Conservation (phyloP, 139 green algal species). For the Zygnema cylindricum region DNA sequence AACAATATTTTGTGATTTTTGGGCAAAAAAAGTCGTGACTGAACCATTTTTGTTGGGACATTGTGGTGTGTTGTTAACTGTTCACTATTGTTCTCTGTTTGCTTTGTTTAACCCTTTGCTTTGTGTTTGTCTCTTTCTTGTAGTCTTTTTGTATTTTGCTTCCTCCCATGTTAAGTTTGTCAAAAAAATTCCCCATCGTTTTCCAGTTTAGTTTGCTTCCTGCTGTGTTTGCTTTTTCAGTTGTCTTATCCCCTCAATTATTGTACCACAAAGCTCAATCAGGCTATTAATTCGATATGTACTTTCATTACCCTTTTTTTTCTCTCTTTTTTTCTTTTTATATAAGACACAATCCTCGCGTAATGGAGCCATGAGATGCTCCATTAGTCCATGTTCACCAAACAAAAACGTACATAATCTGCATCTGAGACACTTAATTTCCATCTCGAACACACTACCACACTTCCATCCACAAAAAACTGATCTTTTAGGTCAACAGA, state of each 20-base stretch:
- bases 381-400: background rate
- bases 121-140: background rate
- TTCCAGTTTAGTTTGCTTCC: too few species aligned
- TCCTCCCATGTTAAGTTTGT: background rate
- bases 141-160: background rate
- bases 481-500: background rate
- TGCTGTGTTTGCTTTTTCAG: background rate
- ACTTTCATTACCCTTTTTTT: background rate
- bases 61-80: background rate
- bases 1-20: background rate
- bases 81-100: background rate
- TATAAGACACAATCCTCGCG: too few species aligned
- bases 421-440: too few species aligned
- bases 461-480: background rate
- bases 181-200: background rate
- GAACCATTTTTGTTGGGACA: background rate
- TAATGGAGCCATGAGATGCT: background rate
- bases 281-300: background rate
- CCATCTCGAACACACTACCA: too few species aligned
- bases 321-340: conserved; percentile 1
- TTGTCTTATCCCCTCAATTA: background rate
- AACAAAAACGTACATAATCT: background rate
- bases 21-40: background rate
- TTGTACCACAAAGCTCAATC: background rate
- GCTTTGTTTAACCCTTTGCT: background rate